Evolutionary conservation across 2,329 filamentous ascomycete species (phyloP).

Genomic region (Pezicula neosporulosa): DNA sequence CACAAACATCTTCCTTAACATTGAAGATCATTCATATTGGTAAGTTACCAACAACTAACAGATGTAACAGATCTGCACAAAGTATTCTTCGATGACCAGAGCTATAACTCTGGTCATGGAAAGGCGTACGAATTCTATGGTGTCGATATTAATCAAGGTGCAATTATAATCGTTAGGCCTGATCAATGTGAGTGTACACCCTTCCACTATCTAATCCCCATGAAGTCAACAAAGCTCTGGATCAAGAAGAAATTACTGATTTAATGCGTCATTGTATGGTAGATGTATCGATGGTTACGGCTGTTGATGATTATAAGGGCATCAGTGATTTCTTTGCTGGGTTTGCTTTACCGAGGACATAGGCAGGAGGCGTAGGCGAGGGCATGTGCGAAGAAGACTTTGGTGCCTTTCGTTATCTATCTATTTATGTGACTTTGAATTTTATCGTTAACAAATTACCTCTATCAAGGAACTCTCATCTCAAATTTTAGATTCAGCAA

Average conservation of each 20-base stretch:
- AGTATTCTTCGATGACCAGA: conserved; percentile 52
- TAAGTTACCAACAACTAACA: not conserved
- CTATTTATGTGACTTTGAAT: no score
- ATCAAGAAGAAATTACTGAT: not conserved
- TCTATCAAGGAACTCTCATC: no score
- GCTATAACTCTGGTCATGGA: conserved; percentile 52
- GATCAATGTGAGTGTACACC: conserved; percentile 52
- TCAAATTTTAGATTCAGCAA: no score
- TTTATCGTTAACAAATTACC: no score
- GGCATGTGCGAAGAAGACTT: no score
- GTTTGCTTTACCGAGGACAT: conserved; percentile 15
- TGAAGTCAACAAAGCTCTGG: no score
- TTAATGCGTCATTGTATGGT: not conserved
- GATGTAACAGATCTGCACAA: conserved; percentile 51
- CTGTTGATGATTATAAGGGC: conserved; percentile 27
- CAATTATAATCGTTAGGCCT: conserved; percentile 52
- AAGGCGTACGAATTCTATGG: conserved; percentile 55
- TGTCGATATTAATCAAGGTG: conserved; percentile 41
- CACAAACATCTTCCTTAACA: not conserved
- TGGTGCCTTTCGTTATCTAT: no score
- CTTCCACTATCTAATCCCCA: not conserved
- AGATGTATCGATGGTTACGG: conserved; percentile 37
- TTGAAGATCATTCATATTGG: not conserved
- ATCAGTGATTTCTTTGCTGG: conserved; percentile 33
- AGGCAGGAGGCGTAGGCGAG: no score